Evolutionary conservation across 2,329 filamentous ascomycete species (phyloP).

Genomic region (Sclerotinia trifoliorum): DNA sequence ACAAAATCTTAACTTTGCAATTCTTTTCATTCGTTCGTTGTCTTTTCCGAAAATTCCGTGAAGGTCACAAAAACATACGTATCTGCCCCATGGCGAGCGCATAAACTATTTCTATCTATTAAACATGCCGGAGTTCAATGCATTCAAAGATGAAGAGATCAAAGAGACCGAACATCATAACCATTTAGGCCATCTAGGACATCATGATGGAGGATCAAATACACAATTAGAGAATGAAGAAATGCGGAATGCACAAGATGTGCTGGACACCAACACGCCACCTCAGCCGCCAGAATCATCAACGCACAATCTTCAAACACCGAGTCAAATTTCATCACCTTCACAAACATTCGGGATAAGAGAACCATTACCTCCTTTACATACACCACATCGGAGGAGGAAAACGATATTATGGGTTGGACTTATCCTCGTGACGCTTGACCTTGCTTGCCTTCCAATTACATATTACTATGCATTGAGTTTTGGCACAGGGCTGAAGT

Average conservation of each 20-base stretch:
- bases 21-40: background rate
- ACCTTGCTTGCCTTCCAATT: constrained; percentile 34
- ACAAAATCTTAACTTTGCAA: background rate
- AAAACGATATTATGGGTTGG: constrained; percentile 28
- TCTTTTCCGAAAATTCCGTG: background rate
- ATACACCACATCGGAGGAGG: constrained; percentile 34
- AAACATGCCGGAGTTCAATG: constrained; percentile 23
- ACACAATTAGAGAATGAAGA: constrained; percentile 4
- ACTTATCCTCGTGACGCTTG: constrained; percentile 28
- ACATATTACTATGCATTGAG: constrained; percentile 36
- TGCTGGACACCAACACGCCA: background rate
- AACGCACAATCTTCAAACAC: background rate
- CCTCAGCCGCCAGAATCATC: constrained; percentile 5
- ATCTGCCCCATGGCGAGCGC: background rate
- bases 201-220: background rate
- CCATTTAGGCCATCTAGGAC: background rate
- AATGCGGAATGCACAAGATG: background rate
- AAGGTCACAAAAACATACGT: background rate
- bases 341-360: constrained; percentile 18
- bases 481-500: constrained; percentile 31
- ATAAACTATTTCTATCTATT: background rate
- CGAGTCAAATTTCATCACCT: constrained; percentile 1
- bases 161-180: constrained; percentile 7
- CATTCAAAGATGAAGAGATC: constrained; percentile 18
- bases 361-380: constrained; percentile 31